phyloP scores from a whole-genome alignment of 768 basidiomycete genomes.

The Cantharellus anzutake region DNA sequence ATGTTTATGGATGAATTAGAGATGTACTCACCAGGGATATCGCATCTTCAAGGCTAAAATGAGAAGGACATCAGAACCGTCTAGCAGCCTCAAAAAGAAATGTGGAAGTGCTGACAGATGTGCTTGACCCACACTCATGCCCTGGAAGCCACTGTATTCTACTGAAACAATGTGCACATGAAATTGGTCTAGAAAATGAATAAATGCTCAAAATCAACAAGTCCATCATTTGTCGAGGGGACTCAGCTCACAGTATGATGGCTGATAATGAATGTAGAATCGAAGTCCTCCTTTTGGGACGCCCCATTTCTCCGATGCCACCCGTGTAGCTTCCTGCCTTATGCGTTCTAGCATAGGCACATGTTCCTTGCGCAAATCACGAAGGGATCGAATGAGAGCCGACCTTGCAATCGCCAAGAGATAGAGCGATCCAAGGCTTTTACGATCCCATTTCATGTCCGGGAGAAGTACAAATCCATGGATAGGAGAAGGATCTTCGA shows the following conservation, averaged over 20 bases:
- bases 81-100: background rate
- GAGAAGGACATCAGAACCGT: background rate
- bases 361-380: conserved; percentile 53
- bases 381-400: conserved; percentile 41
- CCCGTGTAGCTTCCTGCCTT: conserved; percentile 28
- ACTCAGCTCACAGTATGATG: conserved; percentile 61
- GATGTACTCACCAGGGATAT: conserved; percentile 48
- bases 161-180: conserved; percentile 84
- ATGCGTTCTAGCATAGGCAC: conserved; percentile 50
- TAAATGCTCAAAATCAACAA: background rate
- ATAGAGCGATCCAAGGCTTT: conserved; percentile 59
- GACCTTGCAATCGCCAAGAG: conserved; percentile 60
- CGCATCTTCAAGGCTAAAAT: conserved; percentile 47
- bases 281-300: conserved; percentile 42
- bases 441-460: conserved; percentile 94
- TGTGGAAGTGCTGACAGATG: conserved; percentile 30
- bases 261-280: conserved; percentile 88
- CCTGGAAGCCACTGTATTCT: conserved; percentile 38
- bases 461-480: conserved; percentile 63
- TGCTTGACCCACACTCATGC: conserved; percentile 77
- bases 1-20: background rate
- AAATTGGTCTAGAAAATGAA: conserved; percentile 53
- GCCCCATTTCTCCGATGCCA: conserved; percentile 47
- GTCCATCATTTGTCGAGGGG: conserved; percentile 6
- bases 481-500: conserved; percentile 30